Evolutionary conservation across 306 rosid species (phyloP), one percentile per base, ranked within the genome.

Genomic region (Castanopsis chinensis): DNA sequence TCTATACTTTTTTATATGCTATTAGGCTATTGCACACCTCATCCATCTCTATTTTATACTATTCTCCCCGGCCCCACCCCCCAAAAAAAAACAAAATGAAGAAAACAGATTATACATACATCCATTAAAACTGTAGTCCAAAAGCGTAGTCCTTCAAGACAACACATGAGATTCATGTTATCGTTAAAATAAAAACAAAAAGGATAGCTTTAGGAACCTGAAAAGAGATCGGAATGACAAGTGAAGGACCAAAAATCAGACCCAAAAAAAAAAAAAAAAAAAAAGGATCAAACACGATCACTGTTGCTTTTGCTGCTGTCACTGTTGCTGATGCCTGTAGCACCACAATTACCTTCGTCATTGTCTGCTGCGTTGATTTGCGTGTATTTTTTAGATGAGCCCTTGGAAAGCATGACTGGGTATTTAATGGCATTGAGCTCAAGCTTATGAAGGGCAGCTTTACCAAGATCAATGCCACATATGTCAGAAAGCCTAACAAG

Each of bases 341-440:
- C 59, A 15, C 45, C 6, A 32, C 13, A 0, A 59, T 4, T 27
- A 8, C 27, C 33, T 12, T 12, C 1, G 17, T 49, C 3, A 45
- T 56, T n/a, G 35, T 43, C 45, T 9, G 54, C 49, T 8, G 20
- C 57, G 52, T 32, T 23, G 74, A 74, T 32, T 68, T 74, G 57
- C 10, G 83, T 33, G 78, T 33, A 72, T 64, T 78, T 78, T 75
- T 80, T 69, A 55, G 83, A 78, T 1, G 86, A 79, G 15, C 80
- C 86, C 23, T 67, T 73, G 76, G 58, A 78, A 19, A 78, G 83
- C 52, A 69, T 51, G 45, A 79, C 78, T 61, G 77, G 73, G 71
- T 73, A 80, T 67, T 80, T 80, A 21, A 52, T 27, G 52, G 74
- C 79, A 74, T 80, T 80, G 18, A 73, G 79, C 56, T 55, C 74